phyloP scores from a whole-genome alignment of 1,284 basidiomycete species.

The Ceratobasidium sp. region DNA sequence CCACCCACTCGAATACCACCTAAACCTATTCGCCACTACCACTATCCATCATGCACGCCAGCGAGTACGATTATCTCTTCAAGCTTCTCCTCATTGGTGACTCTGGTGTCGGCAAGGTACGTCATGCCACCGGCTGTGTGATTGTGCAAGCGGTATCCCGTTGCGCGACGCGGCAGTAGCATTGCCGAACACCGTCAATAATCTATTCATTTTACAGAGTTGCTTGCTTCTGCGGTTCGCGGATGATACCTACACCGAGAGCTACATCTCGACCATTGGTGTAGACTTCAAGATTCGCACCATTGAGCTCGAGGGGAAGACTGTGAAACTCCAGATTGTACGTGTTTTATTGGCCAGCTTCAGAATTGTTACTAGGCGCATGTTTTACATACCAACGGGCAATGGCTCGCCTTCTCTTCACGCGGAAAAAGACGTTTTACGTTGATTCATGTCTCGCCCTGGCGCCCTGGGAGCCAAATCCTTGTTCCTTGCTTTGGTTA shows the following conservation, averaged over 20 bases:
- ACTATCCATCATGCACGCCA: constrained; percentile 77
- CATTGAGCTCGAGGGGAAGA: constrained; percentile 96
- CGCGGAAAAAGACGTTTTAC: constrained; percentile 1
- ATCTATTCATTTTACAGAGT: constrained; percentile 71
- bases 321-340: constrained; percentile 98
- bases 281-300: constrained; percentile 99
- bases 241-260: constrained; percentile 98
- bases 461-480: constrained; percentile 20
- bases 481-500: constrained; percentile 5
- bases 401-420: constrained; percentile 20
- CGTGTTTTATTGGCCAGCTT: constrained; percentile 59
- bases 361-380: not conserved
- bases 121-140: constrained; percentile 51
- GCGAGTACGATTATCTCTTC: constrained; percentile 97
- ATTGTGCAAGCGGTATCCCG: not conserved
- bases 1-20: constrained; percentile 20
- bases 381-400: constrained; percentile 28
- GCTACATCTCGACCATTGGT: constrained; percentile 98
- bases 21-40: constrained; percentile 1
- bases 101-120: constrained; percentile 94
- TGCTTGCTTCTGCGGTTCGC: constrained; percentile 97
- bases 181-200: constrained; percentile 18
- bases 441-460: constrained; percentile 4
- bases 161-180: constrained; percentile 55
- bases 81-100: constrained; percentile 99